Evolutionary conservation across 1,139 yeast species (phyloP).

Genomic region (Candida tunisiensis): DNA sequence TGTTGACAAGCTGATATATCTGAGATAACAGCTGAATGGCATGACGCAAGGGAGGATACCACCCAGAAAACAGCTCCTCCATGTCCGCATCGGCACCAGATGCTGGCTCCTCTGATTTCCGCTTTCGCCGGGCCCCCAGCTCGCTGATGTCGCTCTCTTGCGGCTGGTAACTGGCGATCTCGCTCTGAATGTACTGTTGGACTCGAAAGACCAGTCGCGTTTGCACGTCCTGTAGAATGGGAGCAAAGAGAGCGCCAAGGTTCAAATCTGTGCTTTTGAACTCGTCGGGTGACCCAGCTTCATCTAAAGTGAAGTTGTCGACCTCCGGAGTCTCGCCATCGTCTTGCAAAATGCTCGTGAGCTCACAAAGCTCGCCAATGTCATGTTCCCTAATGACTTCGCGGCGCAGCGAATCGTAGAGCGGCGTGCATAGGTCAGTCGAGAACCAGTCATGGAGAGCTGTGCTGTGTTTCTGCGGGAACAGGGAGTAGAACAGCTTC

Average conservation of each 20-base stretch:
- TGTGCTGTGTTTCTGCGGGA: no score
- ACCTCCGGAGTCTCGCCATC: slow-evolving; percentile 17
- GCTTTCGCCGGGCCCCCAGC: slow-evolving; percentile 31
- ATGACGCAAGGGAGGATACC: slow-evolving; percentile 61
- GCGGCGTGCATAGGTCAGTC: slow-evolving; percentile 51
- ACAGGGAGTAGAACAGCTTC: slow-evolving; percentile 26
- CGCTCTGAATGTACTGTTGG: slow-evolving; percentile 53
- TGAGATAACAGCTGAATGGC: slow-evolving; percentile 59
- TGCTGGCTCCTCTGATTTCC: slow-evolving; percentile 3
- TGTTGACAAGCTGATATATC: slow-evolving; percentile 60
- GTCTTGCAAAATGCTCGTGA: slow-evolving; percentile 51
- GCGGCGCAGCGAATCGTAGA: slow-evolving; percentile 54
- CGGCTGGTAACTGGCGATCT: slow-evolving; percentile 50
- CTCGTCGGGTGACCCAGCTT: slow-evolving; percentile 1
- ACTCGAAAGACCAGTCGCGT: slow-evolving; percentile 64
- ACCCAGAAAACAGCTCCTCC: slow-evolving; percentile 11
- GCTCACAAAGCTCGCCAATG: slow-evolving; percentile 47
- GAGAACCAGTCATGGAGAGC: no score
- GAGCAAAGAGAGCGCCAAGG: slow-evolving; percentile 31
- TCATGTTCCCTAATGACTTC: slow-evolving; percentile 51
- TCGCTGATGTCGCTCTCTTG: slow-evolving; percentile 43
- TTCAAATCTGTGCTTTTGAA: not conserved
- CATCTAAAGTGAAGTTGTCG: slow-evolving; percentile 1
- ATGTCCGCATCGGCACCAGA: slow-evolving; percentile 4
- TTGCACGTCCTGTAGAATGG: slow-evolving; percentile 63